Conservation (phyloP, 768 basidiomycete genomes). For the Suillus occidentalis region DNA sequence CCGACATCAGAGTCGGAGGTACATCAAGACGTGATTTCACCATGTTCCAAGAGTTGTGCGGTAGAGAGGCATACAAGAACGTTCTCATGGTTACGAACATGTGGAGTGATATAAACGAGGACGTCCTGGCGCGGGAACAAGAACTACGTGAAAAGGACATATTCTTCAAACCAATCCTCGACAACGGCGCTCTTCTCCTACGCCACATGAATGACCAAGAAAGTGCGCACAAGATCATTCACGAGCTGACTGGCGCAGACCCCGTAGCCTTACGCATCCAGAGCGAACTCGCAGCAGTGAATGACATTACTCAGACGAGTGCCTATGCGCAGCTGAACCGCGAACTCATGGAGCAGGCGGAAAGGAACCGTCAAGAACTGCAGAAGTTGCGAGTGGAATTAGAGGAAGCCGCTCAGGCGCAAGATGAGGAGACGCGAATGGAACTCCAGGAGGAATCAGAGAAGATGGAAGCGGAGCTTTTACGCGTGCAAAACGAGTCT, state of each 20-base stretch:
- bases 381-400: conserved; percentile 47
- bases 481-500: conserved; percentile 30
- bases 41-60: conserved; percentile 55
- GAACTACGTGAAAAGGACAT: conserved; percentile 41
- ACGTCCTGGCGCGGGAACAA: conserved; percentile 41
- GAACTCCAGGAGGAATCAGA: conserved; percentile 43
- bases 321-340: conserved; percentile 53
- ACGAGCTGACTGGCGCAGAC: conserved; percentile 38
- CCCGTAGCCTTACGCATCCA: conserved; percentile 53
- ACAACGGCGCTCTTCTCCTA: conserved; percentile 42
- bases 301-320: conserved; percentile 51
- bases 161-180: conserved; percentile 53
- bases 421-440: conserved; percentile 47
- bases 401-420: conserved; percentile 41
- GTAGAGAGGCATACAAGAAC: conserved; percentile 48
- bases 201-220: conserved; percentile 43
- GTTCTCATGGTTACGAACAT: conserved; percentile 55
- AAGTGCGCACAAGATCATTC: conserved; percentile 48
- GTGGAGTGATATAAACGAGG: conserved; percentile 44
- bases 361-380: conserved; percentile 47
- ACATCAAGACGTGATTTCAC: conserved; percentile 48
- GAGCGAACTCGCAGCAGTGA: conserved; percentile 47
- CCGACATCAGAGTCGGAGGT: conserved; percentile 48
- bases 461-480: conserved; percentile 32
- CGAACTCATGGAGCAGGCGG: conserved; percentile 48